Base-by-base conservation (phyloP, 805 yeast genomes). In the Schizosaccharomyces osmophilus region DNA sequence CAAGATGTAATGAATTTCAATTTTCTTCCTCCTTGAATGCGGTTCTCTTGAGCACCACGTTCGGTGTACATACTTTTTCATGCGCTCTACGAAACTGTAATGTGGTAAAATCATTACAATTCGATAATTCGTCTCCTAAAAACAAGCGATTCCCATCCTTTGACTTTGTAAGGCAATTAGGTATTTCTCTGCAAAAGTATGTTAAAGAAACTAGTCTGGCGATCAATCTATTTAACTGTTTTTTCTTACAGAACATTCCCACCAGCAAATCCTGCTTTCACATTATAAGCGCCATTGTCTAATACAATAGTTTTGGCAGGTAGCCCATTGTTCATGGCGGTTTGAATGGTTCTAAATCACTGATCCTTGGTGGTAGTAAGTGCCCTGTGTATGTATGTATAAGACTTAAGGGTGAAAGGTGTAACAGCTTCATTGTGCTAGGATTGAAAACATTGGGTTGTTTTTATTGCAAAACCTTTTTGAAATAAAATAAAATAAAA, bases 201-300 rank as follows among this genome's bases (percentile, higher is more conserved):
- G 29, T 57, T 41, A 41, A 15, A n/a, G 19, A 24, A 9, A 24
- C 26, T 29, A 31, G 6, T n/a, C n/a, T 32, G 4, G 9, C 17
- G 42, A 41, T 51, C 9, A 22, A 48, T 5, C 4, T 5, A 22
- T 1, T 51, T 45, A 24, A 45, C 51, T 26, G n/a, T 26, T 51
- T 51, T 42, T 31, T 6, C 43, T 22, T 70, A 67, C 59, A 70
- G 68, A 1, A 73, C 74, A 2, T 65, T 65, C 0, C 63, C 65
- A 1, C 67, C 67, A 1, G 79, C 72, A 48, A 69, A 71, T 0
- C 88, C 90, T 51, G 79, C 75, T 68, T 90, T 90, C 61, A 93
- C 77, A 63, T 80, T 80, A 68, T 85, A 85, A 0, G 95, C 82
- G 0, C 98, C 98, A 74, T 93, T 93, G 68, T 93, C 98, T 17